A percentile compares a stretch with the other conserved stretches of the same genome.
phyloP scores from a whole-genome alignment of 169 alveolate species.

The Plasmodium vinckei region DNA sequence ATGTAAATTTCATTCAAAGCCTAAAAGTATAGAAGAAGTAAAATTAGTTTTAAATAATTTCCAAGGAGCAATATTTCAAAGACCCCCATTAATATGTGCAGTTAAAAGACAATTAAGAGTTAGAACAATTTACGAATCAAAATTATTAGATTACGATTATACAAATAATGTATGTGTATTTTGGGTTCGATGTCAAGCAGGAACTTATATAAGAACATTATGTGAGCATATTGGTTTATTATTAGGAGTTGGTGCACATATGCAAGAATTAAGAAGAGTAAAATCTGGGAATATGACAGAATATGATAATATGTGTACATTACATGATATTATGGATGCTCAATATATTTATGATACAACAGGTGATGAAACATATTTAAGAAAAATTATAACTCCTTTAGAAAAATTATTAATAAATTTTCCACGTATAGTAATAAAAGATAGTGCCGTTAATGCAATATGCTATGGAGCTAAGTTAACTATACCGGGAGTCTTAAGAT shows the following conservation, averaged over 20 bases:
- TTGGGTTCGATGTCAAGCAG: constrained; percentile 99
- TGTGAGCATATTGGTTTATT: constrained; percentile 99
- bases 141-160: constrained; percentile 97
- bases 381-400: constrained; percentile 97
- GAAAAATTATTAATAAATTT: constrained; percentile 96
- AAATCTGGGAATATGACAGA: constrained; percentile 97
- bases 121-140: constrained; percentile 98
- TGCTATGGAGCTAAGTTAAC: constrained; percentile 99
- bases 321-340: constrained; percentile 99
- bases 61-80: constrained; percentile 98
- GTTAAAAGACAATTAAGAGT: constrained; percentile 99
- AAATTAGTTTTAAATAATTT: constrained; percentile 94
- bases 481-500: constrained; percentile 99
- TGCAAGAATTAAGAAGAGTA: constrained; percentile 99
- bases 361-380: constrained; percentile 96
- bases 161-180: constrained; percentile 96
- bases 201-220: constrained; percentile 99
- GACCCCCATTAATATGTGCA: constrained; percentile 99
- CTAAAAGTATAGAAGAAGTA: constrained; percentile 73
- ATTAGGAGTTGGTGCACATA: constrained; percentile 99
- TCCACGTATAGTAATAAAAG: constrained; percentile 99
- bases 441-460: constrained; percentile 98
- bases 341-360: constrained; percentile 94
- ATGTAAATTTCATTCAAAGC: constrained; percentile 95
- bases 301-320: constrained; percentile 97